Conservation (phyloP, 2,329 filamentous ascomycete species). For the Neonectria coccinea region DNA sequence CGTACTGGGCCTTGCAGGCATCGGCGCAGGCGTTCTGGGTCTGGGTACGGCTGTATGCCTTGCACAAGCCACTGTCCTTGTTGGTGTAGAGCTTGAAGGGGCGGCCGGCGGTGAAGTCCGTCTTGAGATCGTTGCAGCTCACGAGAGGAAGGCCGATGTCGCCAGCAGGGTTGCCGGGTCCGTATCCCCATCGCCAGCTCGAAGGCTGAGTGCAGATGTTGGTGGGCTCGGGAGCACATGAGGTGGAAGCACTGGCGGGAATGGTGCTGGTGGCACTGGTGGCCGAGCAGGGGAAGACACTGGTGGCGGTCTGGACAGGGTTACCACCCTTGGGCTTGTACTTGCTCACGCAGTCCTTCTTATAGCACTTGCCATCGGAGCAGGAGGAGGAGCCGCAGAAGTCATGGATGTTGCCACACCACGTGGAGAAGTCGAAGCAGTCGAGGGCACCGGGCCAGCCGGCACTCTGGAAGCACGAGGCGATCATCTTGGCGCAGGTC, state of each 20-base stretch:
- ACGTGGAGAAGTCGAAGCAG: constrained; percentile 63
- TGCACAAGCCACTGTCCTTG: constrained; percentile 57
- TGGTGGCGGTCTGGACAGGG: constrained; percentile 51
- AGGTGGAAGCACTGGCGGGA: constrained; percentile 47
- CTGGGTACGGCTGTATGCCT: constrained; percentile 55
- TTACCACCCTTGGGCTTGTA: constrained; percentile 54
- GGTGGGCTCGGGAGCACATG: constrained; percentile 60
- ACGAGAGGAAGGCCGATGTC: constrained; percentile 64
- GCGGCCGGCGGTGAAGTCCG: constrained; percentile 54
- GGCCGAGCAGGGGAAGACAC: constrained; percentile 49
- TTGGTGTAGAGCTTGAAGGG: constrained; percentile 66
- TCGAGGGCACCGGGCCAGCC: constrained; percentile 61
- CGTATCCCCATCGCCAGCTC: constrained; percentile 73
- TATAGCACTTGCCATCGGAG: constrained; percentile 50
- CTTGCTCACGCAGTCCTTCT: constrained; percentile 57
- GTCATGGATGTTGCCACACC: constrained; percentile 59
- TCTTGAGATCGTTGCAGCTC: constrained; percentile 64
- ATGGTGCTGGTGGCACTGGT: constrained; percentile 47
- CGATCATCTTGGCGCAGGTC: constrained; percentile 60
- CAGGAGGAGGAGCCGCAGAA: constrained; percentile 58
- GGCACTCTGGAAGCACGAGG: constrained; percentile 64
- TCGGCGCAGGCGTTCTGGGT: constrained; percentile 59
- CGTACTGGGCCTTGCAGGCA: constrained; percentile 65
- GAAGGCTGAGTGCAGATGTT: constrained; percentile 66
- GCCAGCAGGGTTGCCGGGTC: constrained; percentile 69